A percentile compares a stretch with the other conserved stretches of the same genome.
phyloP scores from a whole-genome alignment of 1,284 basidiomycete species.

The Prillingera fragicola region DNA sequence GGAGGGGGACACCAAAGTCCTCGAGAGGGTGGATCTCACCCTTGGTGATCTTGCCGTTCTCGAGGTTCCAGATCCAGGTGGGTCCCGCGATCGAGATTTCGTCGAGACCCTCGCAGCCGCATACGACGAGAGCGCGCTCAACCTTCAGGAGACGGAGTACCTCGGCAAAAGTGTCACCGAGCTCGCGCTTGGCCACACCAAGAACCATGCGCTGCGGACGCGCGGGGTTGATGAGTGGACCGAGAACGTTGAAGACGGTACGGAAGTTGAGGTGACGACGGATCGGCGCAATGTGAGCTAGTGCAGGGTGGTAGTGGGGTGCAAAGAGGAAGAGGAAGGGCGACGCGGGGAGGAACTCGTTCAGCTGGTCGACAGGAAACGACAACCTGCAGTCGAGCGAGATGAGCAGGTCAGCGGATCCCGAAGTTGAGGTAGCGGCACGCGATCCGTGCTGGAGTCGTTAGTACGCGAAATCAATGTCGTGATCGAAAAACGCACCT shows the following conservation, averaged over 20 bases:
- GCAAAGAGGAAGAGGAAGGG: conserved; percentile 93
- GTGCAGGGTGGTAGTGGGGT: conserved; percentile 83
- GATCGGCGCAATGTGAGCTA: conserved; percentile 77
- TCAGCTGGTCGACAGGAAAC: conserved; percentile 59
- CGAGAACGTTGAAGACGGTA: conserved; percentile 94
- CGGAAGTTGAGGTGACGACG: conserved; percentile 86
- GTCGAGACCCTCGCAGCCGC: conserved; percentile 85
- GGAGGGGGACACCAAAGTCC: conserved; percentile 66
- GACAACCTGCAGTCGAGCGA: conserved; percentile 76
- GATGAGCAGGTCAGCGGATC: conserved; percentile 87
- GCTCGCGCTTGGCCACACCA: conserved; percentile 76
- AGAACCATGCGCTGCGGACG: conserved; percentile 79
- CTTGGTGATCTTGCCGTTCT: conserved; percentile 46
- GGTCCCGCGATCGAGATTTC: conserved; percentile 90
- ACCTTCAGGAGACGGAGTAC: conserved; percentile 61
- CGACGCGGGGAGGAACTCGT: conserved; percentile 52
- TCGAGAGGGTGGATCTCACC: conserved; percentile 47
- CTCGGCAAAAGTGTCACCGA: conserved; percentile 80
- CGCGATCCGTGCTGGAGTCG: conserved; percentile 75
- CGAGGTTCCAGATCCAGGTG: conserved; percentile 59
- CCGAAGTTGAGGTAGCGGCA: conserved; percentile 90
- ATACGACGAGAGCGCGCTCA: conserved; percentile 82
- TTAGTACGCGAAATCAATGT: background rate
- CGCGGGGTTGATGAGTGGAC: conserved; percentile 91
- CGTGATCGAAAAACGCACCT: conserved; percentile 54